phyloP scores from a whole-genome alignment of 2,329 filamentous ascomycete species.

The Botrytis tulipae region DNA sequence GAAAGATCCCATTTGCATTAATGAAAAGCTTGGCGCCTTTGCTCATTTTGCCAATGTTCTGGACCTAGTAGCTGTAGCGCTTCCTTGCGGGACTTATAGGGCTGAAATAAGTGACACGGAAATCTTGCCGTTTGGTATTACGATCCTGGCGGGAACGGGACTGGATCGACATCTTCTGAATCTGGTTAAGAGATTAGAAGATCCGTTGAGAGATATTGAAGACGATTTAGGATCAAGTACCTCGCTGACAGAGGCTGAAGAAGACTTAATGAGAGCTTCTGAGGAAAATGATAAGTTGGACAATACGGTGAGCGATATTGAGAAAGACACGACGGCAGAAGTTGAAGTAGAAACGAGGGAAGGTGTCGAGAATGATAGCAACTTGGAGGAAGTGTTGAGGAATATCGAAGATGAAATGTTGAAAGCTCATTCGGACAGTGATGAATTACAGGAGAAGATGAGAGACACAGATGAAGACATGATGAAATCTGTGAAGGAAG shows the following conservation, averaged over 20 bases:
- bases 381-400: not conserved
- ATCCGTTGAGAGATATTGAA: constrained; percentile 27
- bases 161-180: constrained; percentile 43
- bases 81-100: constrained; percentile 32
- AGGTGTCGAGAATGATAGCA: not conserved
- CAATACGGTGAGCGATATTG: not conserved
- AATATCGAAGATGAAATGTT: not conserved
- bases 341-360: not conserved
- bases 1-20: constrained; percentile 49
- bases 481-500: not conserved
- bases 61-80: constrained; percentile 48
- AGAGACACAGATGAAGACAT: not conserved
- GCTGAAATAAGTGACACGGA: constrained; percentile 24
- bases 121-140: constrained; percentile 46
- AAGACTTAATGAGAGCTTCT: not conserved
- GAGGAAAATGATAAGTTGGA: not conserved
- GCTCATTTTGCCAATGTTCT: constrained; percentile 56
- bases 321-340: not conserved
- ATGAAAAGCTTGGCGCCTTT: constrained; percentile 49
- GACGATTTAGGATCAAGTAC: constrained; percentile 11
- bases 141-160: constrained; percentile 43
- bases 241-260: not conserved
- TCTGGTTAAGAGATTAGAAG: constrained; percentile 36
- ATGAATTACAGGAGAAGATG: not conserved
- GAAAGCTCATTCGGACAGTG: not conserved